Evolutionary conservation across 768 basidiomycete genomes (phyloP).

Genomic region (Leccinum obscurum): DNA sequence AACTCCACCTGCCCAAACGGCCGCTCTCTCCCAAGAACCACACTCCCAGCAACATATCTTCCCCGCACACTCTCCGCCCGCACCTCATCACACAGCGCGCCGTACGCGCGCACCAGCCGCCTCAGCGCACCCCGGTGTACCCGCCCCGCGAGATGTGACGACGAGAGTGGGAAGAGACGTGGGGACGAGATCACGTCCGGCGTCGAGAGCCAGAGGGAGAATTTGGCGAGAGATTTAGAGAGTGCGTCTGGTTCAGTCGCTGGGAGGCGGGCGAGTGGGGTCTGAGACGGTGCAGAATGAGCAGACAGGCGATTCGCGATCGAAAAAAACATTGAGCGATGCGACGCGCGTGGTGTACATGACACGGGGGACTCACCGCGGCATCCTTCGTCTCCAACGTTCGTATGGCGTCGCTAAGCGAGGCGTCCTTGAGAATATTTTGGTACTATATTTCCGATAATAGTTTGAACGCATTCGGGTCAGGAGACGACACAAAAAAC

Average conservation of each 20-base stretch:
- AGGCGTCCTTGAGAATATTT: conserved; percentile 29
- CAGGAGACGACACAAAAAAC: not conserved
- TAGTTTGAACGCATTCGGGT: too few species aligned
- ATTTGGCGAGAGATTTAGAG: conserved; percentile 59
- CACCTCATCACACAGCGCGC: conserved; percentile 72
- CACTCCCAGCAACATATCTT: conserved; percentile 88
- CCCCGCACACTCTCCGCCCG: conserved; percentile 55
- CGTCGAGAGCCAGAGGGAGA: conserved; percentile 84
- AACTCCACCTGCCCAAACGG: conserved; percentile 79
- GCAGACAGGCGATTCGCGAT: not conserved
- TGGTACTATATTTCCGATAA: conserved; percentile 11
- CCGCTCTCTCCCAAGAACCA: conserved; percentile 77
- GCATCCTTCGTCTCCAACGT: conserved; percentile 25
- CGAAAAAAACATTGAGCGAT: too few species aligned
- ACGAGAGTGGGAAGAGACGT: conserved; percentile 71
- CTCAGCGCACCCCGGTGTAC: conserved; percentile 79
- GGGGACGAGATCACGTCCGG: conserved; percentile 80
- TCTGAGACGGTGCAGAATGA: conserved; percentile 36
- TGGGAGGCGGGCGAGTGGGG: conserved; percentile 72
- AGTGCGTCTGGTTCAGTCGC: conserved; percentile 64
- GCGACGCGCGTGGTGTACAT: not conserved
- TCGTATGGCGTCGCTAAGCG: conserved; percentile 26
- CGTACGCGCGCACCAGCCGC: conserved; percentile 70
- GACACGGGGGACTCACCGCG: conserved; percentile 13
- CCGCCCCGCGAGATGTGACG: conserved; percentile 59